These are phyloP conservation scores for Fusarium sp. DNA, from an alignment of 2,329 filamentous ascomycete species.

Conservation along the genomic window DNA sequence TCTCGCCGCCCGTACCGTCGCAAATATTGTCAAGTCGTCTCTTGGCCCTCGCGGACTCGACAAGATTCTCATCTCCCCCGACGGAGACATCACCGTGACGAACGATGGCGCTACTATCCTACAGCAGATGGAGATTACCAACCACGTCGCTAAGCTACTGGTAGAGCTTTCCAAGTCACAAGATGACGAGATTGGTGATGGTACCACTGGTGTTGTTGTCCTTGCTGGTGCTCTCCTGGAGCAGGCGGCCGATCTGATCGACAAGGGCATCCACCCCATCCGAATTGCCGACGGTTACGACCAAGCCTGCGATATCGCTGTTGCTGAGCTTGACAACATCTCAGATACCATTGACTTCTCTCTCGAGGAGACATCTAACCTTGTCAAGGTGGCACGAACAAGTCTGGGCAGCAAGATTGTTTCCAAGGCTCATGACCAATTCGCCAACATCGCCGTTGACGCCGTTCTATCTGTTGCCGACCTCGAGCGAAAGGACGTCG, in stretches of 20 bases:
- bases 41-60: slow-evolving; percentile 95
- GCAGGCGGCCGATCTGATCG: slow-evolving; percentile 96
- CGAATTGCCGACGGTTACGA: slow-evolving; percentile 98
- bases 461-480: slow-evolving; percentile 97
- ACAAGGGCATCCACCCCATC: slow-evolving; percentile 99
- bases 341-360: slow-evolving; percentile 91
- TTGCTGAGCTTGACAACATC: slow-evolving; percentile 91
- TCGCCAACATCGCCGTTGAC: slow-evolving; percentile 96
- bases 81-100: slow-evolving; percentile 98
- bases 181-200: slow-evolving; percentile 98
- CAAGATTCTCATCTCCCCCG: slow-evolving; percentile 98
- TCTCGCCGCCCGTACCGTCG: slow-evolving; percentile 93
- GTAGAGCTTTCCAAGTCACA: slow-evolving; percentile 98
- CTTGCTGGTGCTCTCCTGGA: slow-evolving; percentile 94
- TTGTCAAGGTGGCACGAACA: slow-evolving; percentile 95
- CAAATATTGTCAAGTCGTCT: slow-evolving; percentile 97
- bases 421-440: slow-evolving; percentile 98
- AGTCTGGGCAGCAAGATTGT: slow-evolving; percentile 99
- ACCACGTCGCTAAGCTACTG: slow-evolving; percentile 96
- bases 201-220: slow-evolving; percentile 97
- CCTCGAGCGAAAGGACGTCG: slow-evolving; percentile 94
- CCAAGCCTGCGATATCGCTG: slow-evolving; percentile 95
- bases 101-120: slow-evolving; percentile 99
- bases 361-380: slow-evolving; percentile 82
- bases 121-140: slow-evolving; percentile 98